Evolutionary conservation across 2,329 filamentous ascomycete species (phyloP).

Genomic region (Paraphoma chrysanthemicola): DNA sequence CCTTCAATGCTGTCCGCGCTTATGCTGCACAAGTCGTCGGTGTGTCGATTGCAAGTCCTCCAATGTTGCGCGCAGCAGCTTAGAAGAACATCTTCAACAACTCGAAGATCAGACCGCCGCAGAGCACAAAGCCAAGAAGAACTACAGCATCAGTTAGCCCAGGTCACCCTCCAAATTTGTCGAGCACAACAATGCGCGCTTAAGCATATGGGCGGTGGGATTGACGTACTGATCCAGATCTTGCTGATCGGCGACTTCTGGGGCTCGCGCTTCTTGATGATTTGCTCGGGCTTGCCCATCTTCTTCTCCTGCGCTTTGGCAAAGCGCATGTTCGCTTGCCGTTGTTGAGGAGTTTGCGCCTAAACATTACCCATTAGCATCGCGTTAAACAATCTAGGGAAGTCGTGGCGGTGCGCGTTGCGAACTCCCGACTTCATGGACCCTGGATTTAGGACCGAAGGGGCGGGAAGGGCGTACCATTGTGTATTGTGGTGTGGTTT

Average conservation of each 20-base stretch:
- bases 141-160: constrained; percentile 48
- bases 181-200: not conserved
- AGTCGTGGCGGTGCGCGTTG: too few species aligned
- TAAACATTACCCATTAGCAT: constrained; percentile 44
- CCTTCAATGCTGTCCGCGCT: not conserved
- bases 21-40: too few species aligned
- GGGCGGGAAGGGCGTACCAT: constrained; percentile 19
- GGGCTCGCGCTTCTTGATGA: constrained; percentile 57
- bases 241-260: constrained; percentile 62
- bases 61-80: constrained; percentile 1
- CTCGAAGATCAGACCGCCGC: constrained; percentile 67
- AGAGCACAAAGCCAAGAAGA: constrained; percentile 68
- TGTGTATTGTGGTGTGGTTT: not conserved
- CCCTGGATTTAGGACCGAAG: not conserved
- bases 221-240: constrained; percentile 65
- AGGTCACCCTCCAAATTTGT: too few species aligned
- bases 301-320: constrained; percentile 74
- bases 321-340: constrained; percentile 81
- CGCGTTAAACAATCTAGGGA: too few species aligned
- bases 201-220: not conserved
- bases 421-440: not conserved
- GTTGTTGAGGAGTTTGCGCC: constrained; percentile 86
- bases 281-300: constrained; percentile 69
- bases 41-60: too few species aligned
- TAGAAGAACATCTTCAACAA: constrained; percentile 58